Base-by-base conservation (phyloP, 495 filamentous ascomycete species). In the Aspergillus cristatus region DNA sequence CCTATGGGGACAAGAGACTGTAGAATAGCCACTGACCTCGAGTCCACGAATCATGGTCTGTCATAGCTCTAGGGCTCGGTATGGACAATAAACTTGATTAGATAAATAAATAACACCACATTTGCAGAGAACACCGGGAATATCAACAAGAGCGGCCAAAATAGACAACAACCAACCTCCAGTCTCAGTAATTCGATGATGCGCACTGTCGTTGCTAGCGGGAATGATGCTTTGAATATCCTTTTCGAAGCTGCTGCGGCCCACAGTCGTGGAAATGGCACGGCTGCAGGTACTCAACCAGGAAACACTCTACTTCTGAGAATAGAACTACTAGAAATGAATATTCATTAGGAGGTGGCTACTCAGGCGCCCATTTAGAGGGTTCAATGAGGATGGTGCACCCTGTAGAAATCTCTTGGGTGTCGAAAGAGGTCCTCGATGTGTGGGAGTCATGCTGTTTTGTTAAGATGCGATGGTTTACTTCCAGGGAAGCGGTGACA, bases 391-490 rank as follows among this genome's bases (percentile, higher is more conserved):
- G 45, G 24, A 42, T 42, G 14, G 42, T 48, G 17, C 50, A 25
- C 10, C 61, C 59, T 2, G 54, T 63, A 14, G 46, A 57, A 7
- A 32, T 68, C 11, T 63, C 60, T 1, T 18, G 57, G 13, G 50
- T 45, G 6, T 38, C 50, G 1, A 45, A 46, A 13, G 62, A 60
- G 16, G 62, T 61, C 1, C 54, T 74, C n/a, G 40, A 47, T 34
- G 42, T 70, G 6, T 74, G 70, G 70, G 65, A 65, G 32, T 48
- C 65, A 1, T 72, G 67, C 48, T 66, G 68, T 3, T 71, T 68
- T 43, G 68, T 74, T 20, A 66, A 62, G 34, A 70, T 71, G 62
- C 68, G 70, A 1, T 72, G 67, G 68, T 70, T 74, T 35, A 67
- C 62, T 6, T 66, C 70, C 15, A 56, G 64, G 40, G 70, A 74